Base-by-base conservation (phyloP, 495 filamentous ascomycete species). In the Choiromyces venosus region DNA sequence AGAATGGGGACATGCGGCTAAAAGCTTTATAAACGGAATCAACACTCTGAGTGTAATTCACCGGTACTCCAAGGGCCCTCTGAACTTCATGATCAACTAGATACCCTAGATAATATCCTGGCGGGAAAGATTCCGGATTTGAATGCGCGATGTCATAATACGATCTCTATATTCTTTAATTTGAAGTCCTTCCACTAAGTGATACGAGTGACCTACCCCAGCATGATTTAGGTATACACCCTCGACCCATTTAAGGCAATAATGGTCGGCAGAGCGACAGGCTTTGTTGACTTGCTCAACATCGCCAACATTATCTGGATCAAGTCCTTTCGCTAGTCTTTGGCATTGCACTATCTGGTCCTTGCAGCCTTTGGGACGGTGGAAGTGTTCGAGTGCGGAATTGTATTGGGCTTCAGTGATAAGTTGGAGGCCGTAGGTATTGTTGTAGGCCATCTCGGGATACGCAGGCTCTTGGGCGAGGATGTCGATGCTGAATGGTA, bases 1-100 rank as follows among this genome's bases (percentile, higher is more conserved):
- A n/a, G n/a, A 21, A 21, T 9, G 37, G 37, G 9, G 37, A 9
- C 37, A 38, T 38, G 37, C 37, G 37, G 4, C 37, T 38, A 38
- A 9, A 38, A 9, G 37, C 37, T 4, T 38, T 9, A 38, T 4
- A 38, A 9, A 38, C 37, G 9, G 4, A 38, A 9, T 38, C 37
- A 4, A 38, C 37, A 38, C 37, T 38, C 37, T 38, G 78, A 18
- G 89, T 91, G 82, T 83, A 92, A 80, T 93, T 93, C 68, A 91
- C 82, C 0, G 85, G 85, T 1, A 88, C 86, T 14, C 91, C 90
- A 56, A 93, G 84, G 0, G 88, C 87, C 0, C 81, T 77, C 74
- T 90, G 89, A 12, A 92, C 86, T 52, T 83, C 83, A 39, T 84
- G 82, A 37, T 87, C 85, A 79, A 86, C 89, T 72, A 92, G 82